Conservation (phyloP, 1,139 yeast genomes). For the Suhomyces kunorum region DNA sequence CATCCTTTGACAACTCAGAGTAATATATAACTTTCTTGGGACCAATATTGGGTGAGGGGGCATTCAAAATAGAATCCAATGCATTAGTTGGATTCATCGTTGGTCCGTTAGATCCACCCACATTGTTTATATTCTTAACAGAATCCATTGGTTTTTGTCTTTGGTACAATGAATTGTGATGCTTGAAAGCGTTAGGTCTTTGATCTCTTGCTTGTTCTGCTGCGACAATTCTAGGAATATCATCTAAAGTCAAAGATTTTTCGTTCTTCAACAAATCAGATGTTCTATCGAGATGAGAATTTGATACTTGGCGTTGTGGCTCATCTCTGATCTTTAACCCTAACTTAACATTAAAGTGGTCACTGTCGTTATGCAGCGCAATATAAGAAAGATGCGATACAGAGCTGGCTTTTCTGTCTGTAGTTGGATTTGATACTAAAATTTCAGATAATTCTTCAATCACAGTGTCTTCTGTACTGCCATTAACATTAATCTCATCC, state of each 20-base stretch:
- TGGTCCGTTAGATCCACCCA: slow-evolving; percentile 13
- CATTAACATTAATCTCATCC: slow-evolving; percentile 13
- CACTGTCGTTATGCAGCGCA: slow-evolving; percentile 31
- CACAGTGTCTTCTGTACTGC: slow-evolving; percentile 21
- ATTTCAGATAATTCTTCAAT: slow-evolving; percentile 17
- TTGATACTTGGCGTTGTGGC: slow-evolving; percentile 36
- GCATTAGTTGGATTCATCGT: slow-evolving; percentile 18
- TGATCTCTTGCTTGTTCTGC: slow-evolving; percentile 95
- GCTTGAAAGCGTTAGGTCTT: slow-evolving; percentile 82
- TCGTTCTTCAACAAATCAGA: slow-evolving; percentile 76
- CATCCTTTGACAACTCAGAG: slow-evolving; percentile 67
- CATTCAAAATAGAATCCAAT: slow-evolving; percentile 18
- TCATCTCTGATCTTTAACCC: slow-evolving; percentile 49
- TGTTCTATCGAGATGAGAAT: slow-evolving; percentile 49
- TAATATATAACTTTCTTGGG: slow-evolving; percentile 49
- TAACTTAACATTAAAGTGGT: slow-evolving; percentile 38
- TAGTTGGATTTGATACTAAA: slow-evolving; percentile 1
- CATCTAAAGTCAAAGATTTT: slow-evolving; percentile 87
- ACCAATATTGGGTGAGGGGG: slow-evolving; percentile 12
- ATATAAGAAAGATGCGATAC: slow-evolving; percentile 24
- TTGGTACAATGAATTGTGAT: slow-evolving; percentile 53
- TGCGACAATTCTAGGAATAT: slow-evolving; percentile 94
- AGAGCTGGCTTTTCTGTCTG: slow-evolving; percentile 21
- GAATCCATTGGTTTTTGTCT: slow-evolving; percentile 40
- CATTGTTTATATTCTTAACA: slow-evolving; percentile 23